phyloP scores from a whole-genome alignment of 139 green algal species.

The Chlorella sp. region DNA sequence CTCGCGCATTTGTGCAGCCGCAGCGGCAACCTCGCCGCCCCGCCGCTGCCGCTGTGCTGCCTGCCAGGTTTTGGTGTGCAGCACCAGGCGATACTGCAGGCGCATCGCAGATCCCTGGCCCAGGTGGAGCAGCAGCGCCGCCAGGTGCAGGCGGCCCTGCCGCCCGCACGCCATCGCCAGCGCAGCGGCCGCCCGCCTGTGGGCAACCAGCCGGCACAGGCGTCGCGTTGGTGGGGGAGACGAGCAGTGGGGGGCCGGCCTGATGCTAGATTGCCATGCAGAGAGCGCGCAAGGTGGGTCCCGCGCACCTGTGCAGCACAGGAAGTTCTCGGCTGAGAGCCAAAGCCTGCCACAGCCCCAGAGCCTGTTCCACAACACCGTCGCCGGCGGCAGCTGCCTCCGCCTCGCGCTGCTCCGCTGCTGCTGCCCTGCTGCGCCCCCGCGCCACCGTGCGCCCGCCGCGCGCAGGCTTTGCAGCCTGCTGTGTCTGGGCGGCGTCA shows the following conservation, averaged over 20 bases:
- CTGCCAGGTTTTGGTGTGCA: conserved; percentile 39
- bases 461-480: too few species aligned
- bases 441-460: too few species aligned
- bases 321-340: conserved; percentile 10
- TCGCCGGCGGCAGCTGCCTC: not conserved
- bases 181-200: conserved; percentile 22
- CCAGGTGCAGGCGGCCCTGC: conserved; percentile 42
- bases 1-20: not conserved
- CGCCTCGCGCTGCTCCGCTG: not conserved
- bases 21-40: not conserved
- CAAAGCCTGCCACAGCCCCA: conserved; percentile 16
- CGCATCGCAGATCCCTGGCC: conserved; percentile 38
- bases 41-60: conserved; percentile 20
- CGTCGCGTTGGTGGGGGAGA: not conserved
- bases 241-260: not conserved
- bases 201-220: not conserved
- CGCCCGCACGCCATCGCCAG: conserved; percentile 16
- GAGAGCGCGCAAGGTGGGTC: too few species aligned
- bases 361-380: not conserved
- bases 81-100: conserved; percentile 37
- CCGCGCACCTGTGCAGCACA: conserved; percentile 1
- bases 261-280: too few species aligned
- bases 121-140: conserved; percentile 52
- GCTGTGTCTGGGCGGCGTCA: not conserved
- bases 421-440: conserved; percentile 6